Evolutionary conservation across 352 stramenopile species (phyloP), one percentile per base, ranked within the genome.

Genomic region (Phytophthora ohioensis): DNA sequence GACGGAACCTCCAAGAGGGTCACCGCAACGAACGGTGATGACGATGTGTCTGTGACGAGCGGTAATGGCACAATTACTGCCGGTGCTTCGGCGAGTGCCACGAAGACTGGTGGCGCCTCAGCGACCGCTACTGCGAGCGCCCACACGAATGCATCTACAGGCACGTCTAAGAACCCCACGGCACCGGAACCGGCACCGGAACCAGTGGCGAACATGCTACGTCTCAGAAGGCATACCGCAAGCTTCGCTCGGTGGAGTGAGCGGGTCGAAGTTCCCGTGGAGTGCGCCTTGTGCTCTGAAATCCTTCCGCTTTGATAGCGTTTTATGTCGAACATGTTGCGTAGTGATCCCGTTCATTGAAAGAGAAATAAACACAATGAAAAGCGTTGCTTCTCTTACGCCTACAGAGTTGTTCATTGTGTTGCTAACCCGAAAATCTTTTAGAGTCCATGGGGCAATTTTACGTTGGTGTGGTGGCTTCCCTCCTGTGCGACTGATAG

Each of bases 181-280:
- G 21, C 53, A n/a, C n/a, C n/a, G n/a, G n/a, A n/a, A 52, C 55
- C 42, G 39, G 53, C 38, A 10, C 38, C 53, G 52, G 35, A 58
- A 59, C 53, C 53, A 49, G 53, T 59, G 53, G 36, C 53, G 13
- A 38, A 15, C 43, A 31, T 30, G 31, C 55, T 39, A 30, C 57
- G 35, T 56, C 34, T 21, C 57, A 56, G 46, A 64, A 64, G 45
- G 34, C 35, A 12, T 64, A 57, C 41, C 42, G 55, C 55, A 27
- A 63, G 6, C 41, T 63, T 41, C 55, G 57, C 10, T 48, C 45
- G 4, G 55, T 42, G 21, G 34, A 27, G 45, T 56, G 21, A 56
- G 10, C n/a, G 35, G 7, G 3, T 27, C 21, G 5, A 46, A n/a
- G 5, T 46, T 46, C 15, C n/a, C 39, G 12, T 7, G n/a, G 38